These are phyloP conservation scores for Pythium phragmiticola DNA, from an alignment of 352 stramenopile species.

Conservation along the genomic window DNA sequence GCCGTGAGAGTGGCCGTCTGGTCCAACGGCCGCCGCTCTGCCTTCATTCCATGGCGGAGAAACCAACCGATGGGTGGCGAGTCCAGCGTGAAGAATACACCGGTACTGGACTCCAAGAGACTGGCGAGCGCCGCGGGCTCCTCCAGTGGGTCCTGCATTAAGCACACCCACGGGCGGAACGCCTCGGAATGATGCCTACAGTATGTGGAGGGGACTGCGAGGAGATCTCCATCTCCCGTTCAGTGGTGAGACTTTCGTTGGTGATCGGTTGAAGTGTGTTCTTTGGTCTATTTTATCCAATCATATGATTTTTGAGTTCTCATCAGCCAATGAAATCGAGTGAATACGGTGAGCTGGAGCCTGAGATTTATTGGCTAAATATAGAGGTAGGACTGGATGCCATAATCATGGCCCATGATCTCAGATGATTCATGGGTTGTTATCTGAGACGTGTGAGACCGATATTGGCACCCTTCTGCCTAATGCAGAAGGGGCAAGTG, in stretches of 20 bases:
- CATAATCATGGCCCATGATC: constrained; percentile 6
- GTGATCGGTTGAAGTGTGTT: constrained; percentile 2
- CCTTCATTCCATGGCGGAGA: background rate
- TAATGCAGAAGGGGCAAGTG: background rate
- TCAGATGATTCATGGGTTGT: no score
- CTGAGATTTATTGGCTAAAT: constrained; percentile 14
- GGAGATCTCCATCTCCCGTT: background rate
- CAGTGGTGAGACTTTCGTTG: constrained; percentile 6
- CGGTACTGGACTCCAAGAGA: background rate
- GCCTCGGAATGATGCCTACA: no score
- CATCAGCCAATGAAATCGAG: constrained; percentile 15
- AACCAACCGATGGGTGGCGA: background rate
- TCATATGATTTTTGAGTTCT: constrained; percentile 6
- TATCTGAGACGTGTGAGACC: constrained; percentile 17
- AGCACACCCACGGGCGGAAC: no score
- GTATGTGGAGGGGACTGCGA: background rate
- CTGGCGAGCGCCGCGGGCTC: background rate
- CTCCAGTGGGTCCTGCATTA: background rate
- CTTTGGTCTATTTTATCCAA: constrained; percentile 25
- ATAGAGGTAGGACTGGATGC: constrained; percentile 5
- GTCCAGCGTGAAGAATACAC: background rate
- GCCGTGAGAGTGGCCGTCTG: background rate
- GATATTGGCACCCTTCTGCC: background rate
- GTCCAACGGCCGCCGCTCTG: background rate
- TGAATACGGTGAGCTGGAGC: constrained; percentile 12